Evolutionary conservation across 176 grass and related monocot genomes (phyloP).

Genomic region (Carex myosuroides): DNA sequence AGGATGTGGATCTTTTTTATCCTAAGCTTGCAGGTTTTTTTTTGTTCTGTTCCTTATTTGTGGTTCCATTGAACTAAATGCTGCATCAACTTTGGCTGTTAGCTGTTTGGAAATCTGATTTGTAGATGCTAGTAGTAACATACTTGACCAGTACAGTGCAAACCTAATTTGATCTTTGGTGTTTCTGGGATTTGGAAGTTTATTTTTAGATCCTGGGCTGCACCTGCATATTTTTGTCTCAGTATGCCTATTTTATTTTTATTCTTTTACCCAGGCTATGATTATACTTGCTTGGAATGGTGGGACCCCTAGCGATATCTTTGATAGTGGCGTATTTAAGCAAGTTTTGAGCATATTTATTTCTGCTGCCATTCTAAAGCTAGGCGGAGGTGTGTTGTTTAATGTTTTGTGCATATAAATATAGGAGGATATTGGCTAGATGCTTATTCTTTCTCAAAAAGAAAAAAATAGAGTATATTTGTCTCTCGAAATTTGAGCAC

Average conservation of each 20-base stretch:
- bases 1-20: constrained; percentile 99
- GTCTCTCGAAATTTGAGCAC: neutral
- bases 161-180: neutral
- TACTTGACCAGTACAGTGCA: neutral
- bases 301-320: constrained; percentile 78
- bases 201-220: neutral
- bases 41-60: neutral
- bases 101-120: neutral
- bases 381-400: constrained; percentile 65
- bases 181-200: neutral
- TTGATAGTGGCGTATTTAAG: constrained; percentile 82
- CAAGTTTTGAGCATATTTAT: constrained; percentile 97
- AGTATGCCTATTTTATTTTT: constrained; percentile 28
- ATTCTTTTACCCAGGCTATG: constrained; percentile 57
- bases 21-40: constrained; percentile 83
- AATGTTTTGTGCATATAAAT: neutral
- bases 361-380: constrained; percentile 78
- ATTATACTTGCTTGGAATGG: constrained; percentile 97
- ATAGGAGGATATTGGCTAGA: neutral
- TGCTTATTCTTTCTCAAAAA: too few species aligned
- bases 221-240: neutral
- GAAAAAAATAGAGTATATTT: neutral
- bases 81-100: neutral
- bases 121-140: neutral
- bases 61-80: neutral